These are phyloP conservation scores for Auricularia sp. DNA, from an alignment of 768 basidiomycete genomes.

Conservation along the genomic window DNA sequence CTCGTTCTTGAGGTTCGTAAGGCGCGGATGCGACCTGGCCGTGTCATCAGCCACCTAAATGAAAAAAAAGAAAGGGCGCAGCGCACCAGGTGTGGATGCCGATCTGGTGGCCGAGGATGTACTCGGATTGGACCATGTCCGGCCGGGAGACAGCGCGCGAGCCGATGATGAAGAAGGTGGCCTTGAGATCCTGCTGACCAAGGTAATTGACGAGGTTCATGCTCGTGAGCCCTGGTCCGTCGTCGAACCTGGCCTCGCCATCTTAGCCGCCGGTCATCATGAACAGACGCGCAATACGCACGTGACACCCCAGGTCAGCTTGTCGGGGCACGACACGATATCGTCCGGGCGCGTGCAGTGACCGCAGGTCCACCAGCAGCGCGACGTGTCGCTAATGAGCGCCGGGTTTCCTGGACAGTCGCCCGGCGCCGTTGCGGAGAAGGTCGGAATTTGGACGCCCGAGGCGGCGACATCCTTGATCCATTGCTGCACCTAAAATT, in stretches of 20 bases:
- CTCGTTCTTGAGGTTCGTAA: slow-evolving; percentile 69
- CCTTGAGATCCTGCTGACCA: slow-evolving; percentile 44
- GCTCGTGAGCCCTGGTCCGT: slow-evolving; percentile 82
- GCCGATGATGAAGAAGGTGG: slow-evolving; percentile 90
- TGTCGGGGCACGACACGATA: slow-evolving; percentile 58
- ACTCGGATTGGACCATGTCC: slow-evolving; percentile 63
- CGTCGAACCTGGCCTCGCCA: slow-evolving; percentile 50
- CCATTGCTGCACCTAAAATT: slow-evolving; percentile 36
- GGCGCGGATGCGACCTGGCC: slow-evolving; percentile 29
- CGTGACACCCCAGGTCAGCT: slow-evolving; percentile 69
- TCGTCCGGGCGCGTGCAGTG: slow-evolving; percentile 51
- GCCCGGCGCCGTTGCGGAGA: slow-evolving; percentile 57
- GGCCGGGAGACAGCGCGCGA: slow-evolving; percentile 78
- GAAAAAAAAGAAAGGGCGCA: slow-evolving; percentile 23
- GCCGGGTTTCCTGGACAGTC: slow-evolving; percentile 52
- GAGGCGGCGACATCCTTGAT: slow-evolving; percentile 53
- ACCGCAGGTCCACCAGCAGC: slow-evolving; percentile 91
- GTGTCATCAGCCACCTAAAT: slow-evolving; percentile 19
- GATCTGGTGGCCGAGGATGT: slow-evolving; percentile 72
- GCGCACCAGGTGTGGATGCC: slow-evolving; percentile 87
- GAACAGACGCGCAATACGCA: slow-evolving; percentile 13
- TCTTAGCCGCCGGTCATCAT: not conserved
- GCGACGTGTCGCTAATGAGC: slow-evolving; percentile 45
- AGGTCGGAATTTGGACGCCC: slow-evolving; percentile 55
- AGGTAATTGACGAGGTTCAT: slow-evolving; percentile 66